These are phyloP conservation scores for Chlorella sorokiniana DNA, from an alignment of 139 green algal genomes.

Conservation along the genomic window DNA sequence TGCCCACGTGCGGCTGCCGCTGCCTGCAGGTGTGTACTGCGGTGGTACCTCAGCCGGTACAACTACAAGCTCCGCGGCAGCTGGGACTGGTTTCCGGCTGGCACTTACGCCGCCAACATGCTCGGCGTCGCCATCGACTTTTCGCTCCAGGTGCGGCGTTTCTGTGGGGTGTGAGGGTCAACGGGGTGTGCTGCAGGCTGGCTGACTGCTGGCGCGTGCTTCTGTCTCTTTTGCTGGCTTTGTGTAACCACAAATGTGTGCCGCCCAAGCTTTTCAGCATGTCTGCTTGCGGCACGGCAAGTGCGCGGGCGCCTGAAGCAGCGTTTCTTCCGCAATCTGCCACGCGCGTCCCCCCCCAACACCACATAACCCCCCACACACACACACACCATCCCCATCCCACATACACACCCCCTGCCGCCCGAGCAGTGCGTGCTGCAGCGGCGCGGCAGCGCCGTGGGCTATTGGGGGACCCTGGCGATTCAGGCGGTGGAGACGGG, in stretches of 20 bases:
- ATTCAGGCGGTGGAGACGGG: constrained; percentile 51
- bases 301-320: too few species aligned
- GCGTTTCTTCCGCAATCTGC: too few species aligned
- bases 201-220: too few species aligned
- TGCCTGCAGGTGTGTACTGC: constrained; percentile 42
- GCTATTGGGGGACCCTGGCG: constrained; percentile 43
- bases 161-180: not conserved
- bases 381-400: not conserved
- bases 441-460: not conserved
- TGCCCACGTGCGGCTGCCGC: not conserved
- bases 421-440: constrained; percentile 33
- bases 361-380: too few species aligned
- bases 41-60: constrained; percentile 68
- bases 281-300: not conserved
- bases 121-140: constrained; percentile 60
- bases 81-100: constrained; percentile 70
- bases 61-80: constrained; percentile 54
- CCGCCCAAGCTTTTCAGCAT: not conserved
- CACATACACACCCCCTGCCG: not conserved
- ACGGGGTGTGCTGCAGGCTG: too few species aligned
- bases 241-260: not conserved
- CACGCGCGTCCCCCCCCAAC: too few species aligned
- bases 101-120: constrained; percentile 81
- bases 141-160: constrained; percentile 40
- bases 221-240: too few species aligned